phyloP scores from a whole-genome alignment of 2,329 filamentous ascomycete species.

The Stemphylium vesicarium region DNA sequence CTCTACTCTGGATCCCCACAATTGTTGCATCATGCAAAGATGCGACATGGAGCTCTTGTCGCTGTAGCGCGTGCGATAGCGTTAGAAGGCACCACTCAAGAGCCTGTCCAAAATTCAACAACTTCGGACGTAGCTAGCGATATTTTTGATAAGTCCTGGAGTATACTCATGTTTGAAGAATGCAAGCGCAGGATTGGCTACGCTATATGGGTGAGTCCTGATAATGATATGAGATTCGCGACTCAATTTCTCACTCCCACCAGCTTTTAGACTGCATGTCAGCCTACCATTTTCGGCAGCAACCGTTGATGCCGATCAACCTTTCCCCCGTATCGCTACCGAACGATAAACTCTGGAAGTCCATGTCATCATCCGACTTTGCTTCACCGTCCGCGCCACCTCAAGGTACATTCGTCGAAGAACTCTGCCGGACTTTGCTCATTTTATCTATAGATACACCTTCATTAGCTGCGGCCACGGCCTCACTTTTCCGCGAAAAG shows the following conservation, averaged over 20 bases:
- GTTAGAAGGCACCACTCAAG: neutral
- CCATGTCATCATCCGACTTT: neutral
- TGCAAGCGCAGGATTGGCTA: slow-evolving; percentile 11
- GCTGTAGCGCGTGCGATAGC: slow-evolving; percentile 3
- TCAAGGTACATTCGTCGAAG: neutral
- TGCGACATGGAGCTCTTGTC: slow-evolving; percentile 4
- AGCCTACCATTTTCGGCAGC: slow-evolving; percentile 12
- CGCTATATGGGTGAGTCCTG: slow-evolving; percentile 49
- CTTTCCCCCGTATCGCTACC: slow-evolving; percentile 2
- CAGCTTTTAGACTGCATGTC: slow-evolving; percentile 16
- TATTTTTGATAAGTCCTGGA: neutral
- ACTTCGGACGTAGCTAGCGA: neutral
- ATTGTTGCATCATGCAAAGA: slow-evolving; percentile 2
- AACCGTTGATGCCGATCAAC: slow-evolving; percentile 1
- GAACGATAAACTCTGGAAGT: neutral
- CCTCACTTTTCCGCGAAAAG: slow-evolving; percentile 9
- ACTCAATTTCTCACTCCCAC: slow-evolving; percentile 4
- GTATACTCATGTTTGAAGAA: neutral
- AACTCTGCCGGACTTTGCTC: neutral
- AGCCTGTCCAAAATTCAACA: neutral
- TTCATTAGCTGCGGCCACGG: slow-evolving; percentile 5
- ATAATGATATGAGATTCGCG: neutral
- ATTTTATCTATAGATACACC: neutral
- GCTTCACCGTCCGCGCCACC: neutral
- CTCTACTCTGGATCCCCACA: slow-evolving; percentile 9